Percentiles rank a stretch among this genome's conserved stretches.
Evolutionary conservation across 2,329 filamentous ascomycete genomes (phyloP).

Genomic region (Colletotrichum navitas): DNA sequence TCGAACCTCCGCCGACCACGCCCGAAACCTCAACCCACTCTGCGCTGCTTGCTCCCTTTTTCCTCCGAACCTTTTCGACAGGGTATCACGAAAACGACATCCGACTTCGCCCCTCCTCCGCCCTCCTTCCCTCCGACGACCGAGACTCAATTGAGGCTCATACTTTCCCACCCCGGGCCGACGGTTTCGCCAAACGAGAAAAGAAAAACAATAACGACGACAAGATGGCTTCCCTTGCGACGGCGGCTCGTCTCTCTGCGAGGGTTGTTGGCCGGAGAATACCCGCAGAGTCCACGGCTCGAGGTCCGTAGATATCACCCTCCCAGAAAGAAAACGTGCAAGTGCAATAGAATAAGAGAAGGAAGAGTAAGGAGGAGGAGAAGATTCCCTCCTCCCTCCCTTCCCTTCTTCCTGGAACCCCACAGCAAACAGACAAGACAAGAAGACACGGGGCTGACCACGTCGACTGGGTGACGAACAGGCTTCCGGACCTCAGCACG

Average conservation of each 20-base stretch:
- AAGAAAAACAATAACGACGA: conserved; percentile 7
- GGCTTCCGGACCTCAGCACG: conserved; percentile 74
- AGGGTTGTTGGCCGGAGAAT: conserved; percentile 68
- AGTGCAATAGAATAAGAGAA: background rate
- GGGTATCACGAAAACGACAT: background rate
- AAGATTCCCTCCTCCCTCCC: conserved; percentile 11
- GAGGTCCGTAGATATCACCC: conserved; percentile 63
- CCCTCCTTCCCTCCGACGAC: conserved; percentile 1
- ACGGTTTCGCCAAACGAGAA: conserved; percentile 6
- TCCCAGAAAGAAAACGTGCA: conserved; percentile 1
- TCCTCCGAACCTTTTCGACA: conserved; percentile 27
- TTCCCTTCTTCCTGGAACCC: conserved; percentile 30
- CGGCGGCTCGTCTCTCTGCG: conserved; percentile 73
- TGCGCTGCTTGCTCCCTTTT: conserved; percentile 21
- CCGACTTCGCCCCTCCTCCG: background rate
- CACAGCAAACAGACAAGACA: background rate
- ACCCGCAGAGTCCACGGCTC: conserved; percentile 64
- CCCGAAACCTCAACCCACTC: conserved; percentile 35
- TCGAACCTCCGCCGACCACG: conserved; percentile 25
- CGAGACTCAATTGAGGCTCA: conserved; percentile 7
- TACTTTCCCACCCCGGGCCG: background rate
- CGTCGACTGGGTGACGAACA: conserved; percentile 49
- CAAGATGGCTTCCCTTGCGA: conserved; percentile 75
- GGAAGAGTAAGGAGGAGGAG: background rate
- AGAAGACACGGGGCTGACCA: conserved; percentile 26